Percentiles rank a stretch among this genome's conserved stretches.
Conservation (phyloP, 305 asterid genomes). For the Fraxinus sp. region DNA sequence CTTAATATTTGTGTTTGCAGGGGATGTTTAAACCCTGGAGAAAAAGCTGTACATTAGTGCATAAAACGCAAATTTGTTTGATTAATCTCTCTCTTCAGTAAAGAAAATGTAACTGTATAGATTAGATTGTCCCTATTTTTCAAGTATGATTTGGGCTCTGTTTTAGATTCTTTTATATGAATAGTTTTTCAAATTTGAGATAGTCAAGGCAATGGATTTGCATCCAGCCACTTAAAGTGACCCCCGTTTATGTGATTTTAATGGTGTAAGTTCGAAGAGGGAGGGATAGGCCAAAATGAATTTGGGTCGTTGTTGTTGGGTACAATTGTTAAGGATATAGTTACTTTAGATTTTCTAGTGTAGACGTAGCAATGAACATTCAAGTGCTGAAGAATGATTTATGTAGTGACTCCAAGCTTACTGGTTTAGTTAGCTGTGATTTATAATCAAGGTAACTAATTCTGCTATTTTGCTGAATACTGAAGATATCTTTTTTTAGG, state of each 20-base stretch:
- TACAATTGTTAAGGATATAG: not conserved
- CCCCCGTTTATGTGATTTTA: not conserved
- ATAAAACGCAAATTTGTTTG: not conserved
- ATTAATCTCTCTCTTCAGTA: not conserved
- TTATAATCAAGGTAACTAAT: not conserved
- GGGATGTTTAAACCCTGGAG: not conserved
- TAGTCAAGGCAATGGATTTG: not conserved
- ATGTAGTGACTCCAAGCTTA: not conserved
- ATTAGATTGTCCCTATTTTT: not conserved
- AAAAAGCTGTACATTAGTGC: not conserved
- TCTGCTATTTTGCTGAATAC: not conserved
- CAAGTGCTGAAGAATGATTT: not conserved
- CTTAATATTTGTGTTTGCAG: not conserved
- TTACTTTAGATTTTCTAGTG: not conserved
- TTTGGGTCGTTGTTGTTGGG: not conserved
- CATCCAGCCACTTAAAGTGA: no score
- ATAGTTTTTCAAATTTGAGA: not conserved
- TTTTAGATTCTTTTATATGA: not conserved
- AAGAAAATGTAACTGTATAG: not conserved
- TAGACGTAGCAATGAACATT: not conserved
- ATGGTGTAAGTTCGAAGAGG: not conserved
- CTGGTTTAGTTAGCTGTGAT: not conserved
- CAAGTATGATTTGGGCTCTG: not conserved
- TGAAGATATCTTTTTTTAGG: not conserved
- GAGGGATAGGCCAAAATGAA: not conserved